phyloP scores from a whole-genome alignment of 108 stramenopile species.

The Nannochloropsis gaditana region DNA sequence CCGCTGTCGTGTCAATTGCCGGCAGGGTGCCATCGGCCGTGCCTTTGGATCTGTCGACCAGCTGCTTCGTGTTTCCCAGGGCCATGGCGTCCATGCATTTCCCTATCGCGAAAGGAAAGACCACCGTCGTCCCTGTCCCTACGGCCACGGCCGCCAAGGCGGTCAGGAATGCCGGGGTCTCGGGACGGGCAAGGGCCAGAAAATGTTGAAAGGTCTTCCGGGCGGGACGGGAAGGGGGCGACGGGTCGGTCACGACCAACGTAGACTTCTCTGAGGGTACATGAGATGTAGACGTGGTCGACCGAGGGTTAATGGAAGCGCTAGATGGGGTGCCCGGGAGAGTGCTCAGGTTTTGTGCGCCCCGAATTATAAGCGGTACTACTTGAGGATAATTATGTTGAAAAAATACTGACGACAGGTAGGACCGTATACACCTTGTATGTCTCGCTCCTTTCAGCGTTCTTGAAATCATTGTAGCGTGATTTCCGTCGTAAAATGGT shows the following conservation, averaged over 20 bases:
- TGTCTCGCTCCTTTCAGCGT: too few species aligned
- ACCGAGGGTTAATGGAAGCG: not conserved
- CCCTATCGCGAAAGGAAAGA: conserved; percentile 37
- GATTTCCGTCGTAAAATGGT: too few species aligned
- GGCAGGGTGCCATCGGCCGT: not conserved
- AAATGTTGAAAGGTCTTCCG: not conserved
- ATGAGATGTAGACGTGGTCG: not conserved
- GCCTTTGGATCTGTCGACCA: not conserved
- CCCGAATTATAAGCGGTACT: too few species aligned
- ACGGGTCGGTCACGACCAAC: not conserved
- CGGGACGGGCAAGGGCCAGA: conserved; percentile 8
- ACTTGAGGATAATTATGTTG: too few species aligned
- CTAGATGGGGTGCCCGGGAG: too few species aligned
- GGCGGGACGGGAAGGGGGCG: not conserved
- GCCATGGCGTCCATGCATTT: conserved; percentile 24
- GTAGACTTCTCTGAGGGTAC: not conserved
- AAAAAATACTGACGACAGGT: too few species aligned
- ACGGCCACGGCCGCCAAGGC: conserved; percentile 20
- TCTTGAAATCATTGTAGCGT: too few species aligned
- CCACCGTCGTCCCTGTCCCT: conserved; percentile 32
- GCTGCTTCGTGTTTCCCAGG: not conserved
- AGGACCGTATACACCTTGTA: too few species aligned
- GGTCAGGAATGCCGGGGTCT: not conserved
- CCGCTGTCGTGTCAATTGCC: not conserved
- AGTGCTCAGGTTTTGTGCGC: too few species aligned